Conservation (phyloP, 1,284 basidiomycete genomes). For the Tilletia walkeri region DNA sequence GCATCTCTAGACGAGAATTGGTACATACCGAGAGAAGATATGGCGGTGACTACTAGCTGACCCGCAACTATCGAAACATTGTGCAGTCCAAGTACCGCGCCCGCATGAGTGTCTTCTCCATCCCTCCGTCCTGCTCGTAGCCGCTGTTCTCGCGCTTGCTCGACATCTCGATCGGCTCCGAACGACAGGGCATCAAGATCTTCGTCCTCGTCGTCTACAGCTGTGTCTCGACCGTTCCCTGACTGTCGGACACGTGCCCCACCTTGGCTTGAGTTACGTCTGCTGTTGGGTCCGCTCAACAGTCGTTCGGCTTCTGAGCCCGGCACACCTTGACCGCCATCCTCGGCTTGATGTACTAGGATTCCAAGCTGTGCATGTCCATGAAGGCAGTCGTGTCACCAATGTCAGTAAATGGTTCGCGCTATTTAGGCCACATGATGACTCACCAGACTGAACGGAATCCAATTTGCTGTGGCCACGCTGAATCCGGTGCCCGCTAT, state of each 20-base stretch:
- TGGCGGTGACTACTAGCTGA: not conserved
- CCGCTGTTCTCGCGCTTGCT: conserved; percentile 4
- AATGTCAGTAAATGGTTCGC: no score
- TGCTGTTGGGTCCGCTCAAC: not conserved
- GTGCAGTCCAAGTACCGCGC: conserved; percentile 8
- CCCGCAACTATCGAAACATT: conserved; percentile 13
- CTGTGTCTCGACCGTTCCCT: not conserved
- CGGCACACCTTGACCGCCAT: not conserved
- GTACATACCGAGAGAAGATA: not conserved
- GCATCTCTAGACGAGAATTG: no score
- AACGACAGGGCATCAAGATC: not conserved
- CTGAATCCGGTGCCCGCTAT: conserved; percentile 60
- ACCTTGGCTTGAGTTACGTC: not conserved
- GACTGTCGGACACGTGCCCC: not conserved
- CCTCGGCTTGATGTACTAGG: conserved; percentile 25
- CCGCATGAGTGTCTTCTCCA: not conserved
- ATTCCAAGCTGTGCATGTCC: conserved; percentile 28
- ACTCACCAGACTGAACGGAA: conserved; percentile 58
- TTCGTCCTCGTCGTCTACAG: not conserved
- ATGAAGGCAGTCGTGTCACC: conserved; percentile 21
- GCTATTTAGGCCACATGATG: not conserved
- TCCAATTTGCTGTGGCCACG: conserved; percentile 60
- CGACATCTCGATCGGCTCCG: conserved; percentile 7
- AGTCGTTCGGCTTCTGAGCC: conserved; percentile 6
- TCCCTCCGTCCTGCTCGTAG: not conserved